These are phyloP conservation scores for Metschnikowia gruessii DNA, from an alignment of 805 yeast genomes.

Conservation along the genomic window DNA sequence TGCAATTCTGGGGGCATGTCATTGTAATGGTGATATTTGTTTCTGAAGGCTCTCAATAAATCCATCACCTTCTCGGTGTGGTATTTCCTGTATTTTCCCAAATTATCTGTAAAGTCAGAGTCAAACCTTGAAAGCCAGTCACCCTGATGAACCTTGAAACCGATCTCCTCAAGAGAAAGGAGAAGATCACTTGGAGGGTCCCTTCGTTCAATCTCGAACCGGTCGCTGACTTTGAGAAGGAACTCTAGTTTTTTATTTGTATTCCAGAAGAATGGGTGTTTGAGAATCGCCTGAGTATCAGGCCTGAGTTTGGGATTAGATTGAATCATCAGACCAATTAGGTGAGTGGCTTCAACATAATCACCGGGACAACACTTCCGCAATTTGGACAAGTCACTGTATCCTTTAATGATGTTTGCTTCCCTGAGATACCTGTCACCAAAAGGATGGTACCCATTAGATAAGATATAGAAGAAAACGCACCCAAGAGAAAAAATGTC, in stretches of 20 bases:
- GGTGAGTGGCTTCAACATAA: constrained; percentile 63
- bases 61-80: constrained; percentile 78
- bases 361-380: constrained; percentile 41
- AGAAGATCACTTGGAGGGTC: constrained; percentile 72
- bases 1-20: constrained; percentile 74
- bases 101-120: constrained; percentile 66
- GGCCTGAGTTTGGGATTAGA: constrained; percentile 70
- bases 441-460: constrained; percentile 88
- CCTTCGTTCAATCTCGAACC: constrained; percentile 80
- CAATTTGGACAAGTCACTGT: constrained; percentile 50
- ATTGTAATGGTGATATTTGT: constrained; percentile 91
- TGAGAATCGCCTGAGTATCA: constrained; percentile 59
- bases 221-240: constrained; percentile 80
- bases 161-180: constrained; percentile 51
- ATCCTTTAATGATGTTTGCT: constrained; percentile 76
- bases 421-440: constrained; percentile 90
- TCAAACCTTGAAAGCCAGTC: constrained; percentile 84
- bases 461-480: constrained; percentile 80
- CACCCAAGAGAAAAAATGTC: constrained; percentile 96
- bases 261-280: constrained; percentile 90
- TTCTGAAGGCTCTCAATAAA: constrained; percentile 81
- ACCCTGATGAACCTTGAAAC: constrained; percentile 36
- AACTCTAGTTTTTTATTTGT: constrained; percentile 74
- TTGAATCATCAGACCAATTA: constrained; percentile 70
- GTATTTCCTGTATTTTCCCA: constrained; percentile 90